These are phyloP conservation scores for Coemansia sp. DNA, from an alignment of 192 early-diverging fungal genomes.

Conservation along the genomic window DNA sequence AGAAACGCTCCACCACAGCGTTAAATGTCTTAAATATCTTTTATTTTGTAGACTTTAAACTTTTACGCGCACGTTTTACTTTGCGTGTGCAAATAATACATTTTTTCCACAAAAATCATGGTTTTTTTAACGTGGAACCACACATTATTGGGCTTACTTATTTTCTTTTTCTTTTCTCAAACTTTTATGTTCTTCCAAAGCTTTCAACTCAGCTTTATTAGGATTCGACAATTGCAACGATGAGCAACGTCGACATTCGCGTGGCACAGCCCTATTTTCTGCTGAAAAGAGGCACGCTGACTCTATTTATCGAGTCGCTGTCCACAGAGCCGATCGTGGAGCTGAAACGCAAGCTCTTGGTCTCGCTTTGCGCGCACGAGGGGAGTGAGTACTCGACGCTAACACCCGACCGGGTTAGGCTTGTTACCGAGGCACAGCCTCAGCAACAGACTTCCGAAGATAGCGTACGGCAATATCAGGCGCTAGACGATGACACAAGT, in stretches of 20 bases:
- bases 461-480: conserved; percentile 5
- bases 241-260: conserved; percentile 28
- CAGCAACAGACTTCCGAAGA: conserved; percentile 3
- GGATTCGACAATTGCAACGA: not conserved
- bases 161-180: not conserved
- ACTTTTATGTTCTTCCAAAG: not conserved
- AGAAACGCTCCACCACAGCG: not conserved
- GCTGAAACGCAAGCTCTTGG: conserved; percentile 23
- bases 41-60: too few species aligned
- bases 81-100: too few species aligned
- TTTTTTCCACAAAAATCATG: too few species aligned
- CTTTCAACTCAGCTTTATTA: not conserved
- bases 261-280: conserved; percentile 36
- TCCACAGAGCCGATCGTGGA: conserved; percentile 14
- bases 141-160: too few species aligned
- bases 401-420: conserved; percentile 10
- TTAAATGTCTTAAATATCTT: not conserved
- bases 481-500: conserved; percentile 16
- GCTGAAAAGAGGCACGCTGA: conserved; percentile 42
- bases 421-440: conserved; percentile 15
- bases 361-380: conserved; percentile 31
- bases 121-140: too few species aligned
- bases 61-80: too few species aligned
- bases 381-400: conserved; percentile 19
- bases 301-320: conserved; percentile 30